Evolutionary conservation across 352 stramenopile species (phyloP), one percentile per base, ranked within the genome.

Genomic region (Pythium aquatile): DNA sequence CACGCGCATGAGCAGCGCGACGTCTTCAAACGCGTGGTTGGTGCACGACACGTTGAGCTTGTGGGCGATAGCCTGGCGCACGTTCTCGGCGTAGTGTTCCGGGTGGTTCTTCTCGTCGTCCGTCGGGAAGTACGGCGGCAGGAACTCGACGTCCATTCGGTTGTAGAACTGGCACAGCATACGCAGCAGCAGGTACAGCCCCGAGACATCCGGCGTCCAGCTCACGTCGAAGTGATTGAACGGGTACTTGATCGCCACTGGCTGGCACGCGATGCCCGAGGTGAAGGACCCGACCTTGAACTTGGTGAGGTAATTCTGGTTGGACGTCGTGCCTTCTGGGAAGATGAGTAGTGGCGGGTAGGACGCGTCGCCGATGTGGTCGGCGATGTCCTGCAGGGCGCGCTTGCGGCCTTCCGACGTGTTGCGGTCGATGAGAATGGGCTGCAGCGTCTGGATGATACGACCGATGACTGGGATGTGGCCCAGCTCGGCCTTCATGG

Each of bases 141-240:
- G 44, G 26, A 87, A 78, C 67, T 81, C 68, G 48, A 90, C 78
- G 55, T 90, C 77, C 46, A 92, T 51, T 2, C 66, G 66, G 57
- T 85, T 90, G 74, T 89, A 81, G 37, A 92, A 71, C 63, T 92
- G 83, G 59, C 81, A 90, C 24, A 92, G 70, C 70, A 88, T 77
- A 8, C 83, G 75, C n/a, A 78, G 46, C 0, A 84, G 54, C 46
- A 91, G 40, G 59, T 89, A 86, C 5, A 79, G 42, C 0, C 68
- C 76, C 17, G 78, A 86, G 3, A 91, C 77, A 2, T 71, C 71
- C 1, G 79, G 79, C 29, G 80, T 74, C 80, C 81, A 90, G 69
- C 80, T 90, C 64, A 91, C 74, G 66, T 91, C 81, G 55, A 90
- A 88, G 62, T 91, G 79, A 24, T 77, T 63, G 76, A 83, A 90